Conservation (phyloP, 164 flowering plant species). For the Santalum album region DNA sequence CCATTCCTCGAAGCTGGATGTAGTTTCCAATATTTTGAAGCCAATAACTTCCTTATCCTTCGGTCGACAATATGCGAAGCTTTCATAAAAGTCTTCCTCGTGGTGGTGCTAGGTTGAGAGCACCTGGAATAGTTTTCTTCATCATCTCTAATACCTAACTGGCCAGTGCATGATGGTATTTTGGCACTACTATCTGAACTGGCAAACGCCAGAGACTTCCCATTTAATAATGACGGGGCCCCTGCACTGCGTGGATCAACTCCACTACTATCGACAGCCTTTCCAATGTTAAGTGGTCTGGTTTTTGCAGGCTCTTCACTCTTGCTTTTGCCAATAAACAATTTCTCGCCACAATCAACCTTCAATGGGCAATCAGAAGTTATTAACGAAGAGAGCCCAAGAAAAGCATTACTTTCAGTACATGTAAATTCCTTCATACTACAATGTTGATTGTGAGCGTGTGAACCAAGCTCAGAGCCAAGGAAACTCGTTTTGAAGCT, state of each 20-base stretch:
- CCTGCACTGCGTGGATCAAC: conserved; percentile 23
- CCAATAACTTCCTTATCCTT: conserved; percentile 57
- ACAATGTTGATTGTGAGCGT: conserved; percentile 12
- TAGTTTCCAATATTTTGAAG: conserved; percentile 56
- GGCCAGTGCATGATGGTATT: conserved; percentile 26
- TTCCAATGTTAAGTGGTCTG: conserved; percentile 17
- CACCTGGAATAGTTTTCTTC: conserved; percentile 87
- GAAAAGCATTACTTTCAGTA: conserved; percentile 19
- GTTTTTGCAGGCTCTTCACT: conserved; percentile 18
- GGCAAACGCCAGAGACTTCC: conserved; percentile 35
- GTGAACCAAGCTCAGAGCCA: conserved; percentile 23
- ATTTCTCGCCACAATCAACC: conserved; percentile 21
- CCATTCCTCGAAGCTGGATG: conserved; percentile 40
- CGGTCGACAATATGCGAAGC: conserved; percentile 45
- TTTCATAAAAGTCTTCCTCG: conserved; percentile 35
- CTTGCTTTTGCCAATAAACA: conserved; percentile 21
- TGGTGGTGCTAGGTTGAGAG: conserved; percentile 46
- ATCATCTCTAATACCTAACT: conserved; percentile 77
- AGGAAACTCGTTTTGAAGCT: conserved; percentile 22
- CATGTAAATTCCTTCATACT: conserved; percentile 17
- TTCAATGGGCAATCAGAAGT: conserved; percentile 36
- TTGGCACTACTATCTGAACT: conserved; percentile 50
- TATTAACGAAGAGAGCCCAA: conserved; percentile 26
- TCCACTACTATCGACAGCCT: conserved; percentile 10
- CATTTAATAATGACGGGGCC: conserved; percentile 26